A percentile compares a stretch with the other conserved stretches of the same genome.
Conservation (phyloP, 805 yeast genomes). For the Helenozyma baotianmanensis region DNA sequence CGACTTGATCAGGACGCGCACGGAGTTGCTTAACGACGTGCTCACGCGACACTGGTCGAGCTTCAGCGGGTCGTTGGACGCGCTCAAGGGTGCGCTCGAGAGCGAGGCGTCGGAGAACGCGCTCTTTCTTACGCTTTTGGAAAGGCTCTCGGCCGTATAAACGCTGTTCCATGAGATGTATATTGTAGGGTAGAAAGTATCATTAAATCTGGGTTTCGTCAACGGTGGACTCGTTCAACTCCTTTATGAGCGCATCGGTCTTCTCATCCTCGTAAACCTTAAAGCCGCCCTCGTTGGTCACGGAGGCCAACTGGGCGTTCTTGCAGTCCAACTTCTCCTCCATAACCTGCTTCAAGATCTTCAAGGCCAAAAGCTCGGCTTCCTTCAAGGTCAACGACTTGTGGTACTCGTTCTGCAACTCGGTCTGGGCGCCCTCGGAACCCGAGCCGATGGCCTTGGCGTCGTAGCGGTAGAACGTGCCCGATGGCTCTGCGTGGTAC, state of each 20-base stretch:
- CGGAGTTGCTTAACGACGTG: conserved; percentile 12
- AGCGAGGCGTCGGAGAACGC: conserved; percentile 12
- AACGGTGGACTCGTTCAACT: conserved; percentile 53
- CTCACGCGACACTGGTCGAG: conserved; percentile 14
- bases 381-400: conserved; percentile 85
- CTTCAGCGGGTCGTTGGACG: conserved; percentile 10
- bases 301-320: conserved; percentile 92
- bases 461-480: conserved; percentile 94
- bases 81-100: conserved; percentile 8
- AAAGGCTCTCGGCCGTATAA: conserved; percentile 10
- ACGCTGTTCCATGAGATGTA: background rate
- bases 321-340: conserved; percentile 95
- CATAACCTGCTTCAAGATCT: conserved; percentile 95
- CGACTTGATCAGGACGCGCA: conserved; percentile 25
- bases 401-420: conserved; percentile 94
- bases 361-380: conserved; percentile 85
- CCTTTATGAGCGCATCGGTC: conserved; percentile 75
- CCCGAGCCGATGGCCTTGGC: conserved; percentile 99
- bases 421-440: conserved; percentile 98
- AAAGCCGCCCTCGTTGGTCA: conserved; percentile 83
- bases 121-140: conserved; percentile 7
- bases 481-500: conserved; percentile 98
- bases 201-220: conserved; percentile 12
- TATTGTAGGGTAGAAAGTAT: background rate
- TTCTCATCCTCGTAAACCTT: conserved; percentile 77